Evolutionary conservation across 2,329 filamentous ascomycete genomes (phyloP), one percentile per base, ranked within the genome.

Genomic region (Hansfordia pulvinata): DNA sequence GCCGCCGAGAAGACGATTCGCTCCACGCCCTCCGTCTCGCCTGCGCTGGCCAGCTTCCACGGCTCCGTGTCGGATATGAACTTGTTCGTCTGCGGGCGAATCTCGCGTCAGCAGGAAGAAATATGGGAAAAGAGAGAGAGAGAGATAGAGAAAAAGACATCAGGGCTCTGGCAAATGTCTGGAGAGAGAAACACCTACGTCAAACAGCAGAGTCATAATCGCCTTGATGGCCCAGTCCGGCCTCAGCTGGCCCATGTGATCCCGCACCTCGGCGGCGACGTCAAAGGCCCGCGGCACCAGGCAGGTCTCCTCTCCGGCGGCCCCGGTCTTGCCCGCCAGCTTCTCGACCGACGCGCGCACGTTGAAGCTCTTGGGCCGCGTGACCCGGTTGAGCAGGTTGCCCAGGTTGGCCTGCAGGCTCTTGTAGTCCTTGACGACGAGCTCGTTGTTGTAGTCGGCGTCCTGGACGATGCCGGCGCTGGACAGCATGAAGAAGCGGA

Each of bases 401-500:
- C 90, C 90, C 5, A 96, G 55, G 1, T 78, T 78, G 20, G 67
- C 64, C 46, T 82, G 76, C 16, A 98, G 61, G 43, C 85, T 90
- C 45, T 78, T 79, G 53, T 96, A 94, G 31, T 73, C 64, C 10
- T 69, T 62, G 23, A 79, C 71, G 34, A 98, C 78, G 32, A 69
- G 63, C 10, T 64, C 54, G 47, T 96, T 98, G 34, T 77, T 76
- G 45, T 96, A 98, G 48, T 85, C 75, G 17, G 83, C 69, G 46
- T 98, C 90, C 30, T 81, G 62, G 10, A 58, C 57, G 18, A 93
- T 70, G 13, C 76, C 80, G 21, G 84, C 86, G 34, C 86, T 77
- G 34, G 78, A 70, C 35, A 84, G 70, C 36, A 98, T 69, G 50
- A 88, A 98, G 54, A 81, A 96, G 8, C 90, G 77, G 64, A 98